These are phyloP conservation scores for Eutrema heterophyllum DNA, from an alignment of 345 rosid species.

Conservation along the genomic window DNA sequence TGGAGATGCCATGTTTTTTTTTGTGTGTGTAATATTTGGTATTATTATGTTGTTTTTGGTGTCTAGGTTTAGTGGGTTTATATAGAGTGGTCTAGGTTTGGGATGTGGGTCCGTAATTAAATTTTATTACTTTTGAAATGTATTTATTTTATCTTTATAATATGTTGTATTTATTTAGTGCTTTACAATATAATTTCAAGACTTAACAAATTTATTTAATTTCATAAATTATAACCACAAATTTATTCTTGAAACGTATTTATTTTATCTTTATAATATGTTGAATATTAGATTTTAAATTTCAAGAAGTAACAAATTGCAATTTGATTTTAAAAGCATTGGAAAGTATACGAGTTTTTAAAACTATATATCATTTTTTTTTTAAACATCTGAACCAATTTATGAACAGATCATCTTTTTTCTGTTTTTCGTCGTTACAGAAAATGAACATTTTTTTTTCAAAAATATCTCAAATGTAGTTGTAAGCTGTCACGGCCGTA, in stretches of 20 bases:
- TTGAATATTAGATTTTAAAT: no score
- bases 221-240: no score
- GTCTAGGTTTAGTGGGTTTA: conserved; percentile 18
- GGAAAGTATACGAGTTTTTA: background rate
- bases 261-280: no score
- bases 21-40: background rate
- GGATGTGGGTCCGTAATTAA: conserved; percentile 2
- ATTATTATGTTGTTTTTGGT: background rate
- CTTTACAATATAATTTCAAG: no score
- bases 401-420: background rate
- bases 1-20: background rate
- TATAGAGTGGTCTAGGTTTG: conserved; percentile 18
- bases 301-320: no score
- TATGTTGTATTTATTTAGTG: no score
- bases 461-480: background rate
- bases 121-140: background rate
- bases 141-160: no score
- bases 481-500: background rate
- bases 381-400: background rate
- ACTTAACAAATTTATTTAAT: no score
- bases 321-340: no score
- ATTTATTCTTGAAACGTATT: background rate
- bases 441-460: background rate
- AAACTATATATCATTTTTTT: background rate
- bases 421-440: background rate